Evolutionary conservation across 2,329 filamentous ascomycete species (phyloP).

Genomic region (Capronia americana): DNA sequence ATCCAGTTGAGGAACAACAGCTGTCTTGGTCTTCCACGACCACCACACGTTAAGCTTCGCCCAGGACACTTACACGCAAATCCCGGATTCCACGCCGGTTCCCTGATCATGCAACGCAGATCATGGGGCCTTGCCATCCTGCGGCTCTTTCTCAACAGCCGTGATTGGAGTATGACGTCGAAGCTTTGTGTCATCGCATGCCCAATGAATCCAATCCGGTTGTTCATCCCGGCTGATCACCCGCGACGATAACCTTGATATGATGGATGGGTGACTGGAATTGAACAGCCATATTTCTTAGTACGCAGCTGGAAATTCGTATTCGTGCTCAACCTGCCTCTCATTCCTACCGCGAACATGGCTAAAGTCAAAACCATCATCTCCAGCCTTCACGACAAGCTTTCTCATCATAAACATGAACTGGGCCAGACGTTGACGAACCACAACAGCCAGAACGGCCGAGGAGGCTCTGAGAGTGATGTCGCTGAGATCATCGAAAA

Average conservation of each 20-base stretch:
- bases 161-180: background rate
- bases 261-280: background rate
- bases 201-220: background rate
- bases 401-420: constrained; percentile 25
- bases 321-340: background rate
- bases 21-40: background rate
- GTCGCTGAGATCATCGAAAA: constrained; percentile 23
- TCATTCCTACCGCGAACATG: constrained; percentile 5
- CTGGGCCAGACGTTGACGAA: constrained; percentile 8
- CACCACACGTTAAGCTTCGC: background rate
- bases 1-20: background rate
- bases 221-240: background rate
- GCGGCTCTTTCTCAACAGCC: background rate
- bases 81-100: background rate
- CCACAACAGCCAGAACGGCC: constrained; percentile 7
- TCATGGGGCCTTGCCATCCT: background rate
- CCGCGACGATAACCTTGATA: background rate
- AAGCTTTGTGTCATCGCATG: background rate
- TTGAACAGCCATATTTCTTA: background rate
- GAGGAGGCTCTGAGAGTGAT: constrained; percentile 27
- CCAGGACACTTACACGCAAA: background rate
- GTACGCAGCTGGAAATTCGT: background rate
- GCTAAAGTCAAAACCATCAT: constrained; percentile 15
- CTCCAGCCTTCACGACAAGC: constrained; percentile 15
- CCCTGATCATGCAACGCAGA: background rate